Conservation (phyloP, 495 filamentous ascomycete species). For the Glonium stellatum region DNA sequence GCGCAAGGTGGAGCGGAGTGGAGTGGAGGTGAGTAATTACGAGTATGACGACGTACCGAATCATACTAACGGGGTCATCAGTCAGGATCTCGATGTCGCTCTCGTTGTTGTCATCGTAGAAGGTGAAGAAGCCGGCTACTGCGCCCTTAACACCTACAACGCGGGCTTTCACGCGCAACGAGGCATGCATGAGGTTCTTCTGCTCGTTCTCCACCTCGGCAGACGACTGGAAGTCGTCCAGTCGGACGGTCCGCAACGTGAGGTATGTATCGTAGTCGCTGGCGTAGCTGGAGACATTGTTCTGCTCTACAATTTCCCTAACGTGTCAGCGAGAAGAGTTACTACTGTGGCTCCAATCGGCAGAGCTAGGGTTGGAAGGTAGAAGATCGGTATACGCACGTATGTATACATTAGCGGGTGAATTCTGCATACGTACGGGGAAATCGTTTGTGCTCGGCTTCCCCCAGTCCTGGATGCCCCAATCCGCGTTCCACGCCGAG, state of each 20-base stretch:
- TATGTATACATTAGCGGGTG: conserved; percentile 60
- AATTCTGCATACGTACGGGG: conserved; percentile 54
- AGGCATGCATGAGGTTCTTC: conserved; percentile 51
- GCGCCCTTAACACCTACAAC: conserved; percentile 32
- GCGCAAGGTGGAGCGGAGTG: neutral
- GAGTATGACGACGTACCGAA: neutral
- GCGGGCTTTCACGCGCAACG: conserved; percentile 53
- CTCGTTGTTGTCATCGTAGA: conserved; percentile 33
- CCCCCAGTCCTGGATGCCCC: conserved; percentile 56
- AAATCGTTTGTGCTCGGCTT: conserved; percentile 39
- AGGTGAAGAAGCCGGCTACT: conserved; percentile 37
- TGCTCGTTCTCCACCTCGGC: conserved; percentile 57
- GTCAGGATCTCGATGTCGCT: conserved; percentile 32
- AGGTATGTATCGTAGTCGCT: conserved; percentile 45
- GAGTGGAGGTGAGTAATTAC: neutral
- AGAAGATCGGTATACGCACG: conserved; percentile 26
- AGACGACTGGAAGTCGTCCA: conserved; percentile 50
- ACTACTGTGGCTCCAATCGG: neutral
- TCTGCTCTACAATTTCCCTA: conserved; percentile 4
- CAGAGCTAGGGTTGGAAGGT: neutral
- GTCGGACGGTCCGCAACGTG: conserved; percentile 54
- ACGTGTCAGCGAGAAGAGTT: neutral
- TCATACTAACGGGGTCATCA: conserved; percentile 12
- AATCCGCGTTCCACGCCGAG: conserved; percentile 43
- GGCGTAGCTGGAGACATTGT: conserved; percentile 22